Evolutionary conservation across 805 yeast species (phyloP).

Genomic region (Candida maltosa): DNA sequence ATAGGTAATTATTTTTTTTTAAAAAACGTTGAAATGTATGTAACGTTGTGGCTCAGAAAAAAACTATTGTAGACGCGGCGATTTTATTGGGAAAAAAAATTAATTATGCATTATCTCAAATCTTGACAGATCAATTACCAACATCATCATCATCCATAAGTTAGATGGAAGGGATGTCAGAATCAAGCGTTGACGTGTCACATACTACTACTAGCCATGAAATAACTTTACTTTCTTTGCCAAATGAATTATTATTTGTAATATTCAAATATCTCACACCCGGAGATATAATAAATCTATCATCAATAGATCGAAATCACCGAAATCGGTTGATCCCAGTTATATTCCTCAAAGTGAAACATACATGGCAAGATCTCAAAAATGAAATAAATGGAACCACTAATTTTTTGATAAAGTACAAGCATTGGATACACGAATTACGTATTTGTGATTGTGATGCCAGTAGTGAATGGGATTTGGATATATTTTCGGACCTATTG

Average conservation of each 20-base stretch:
- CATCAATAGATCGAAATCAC: slow-evolving; percentile 12
- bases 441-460: slow-evolving; percentile 28
- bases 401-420: slow-evolving; percentile 8
- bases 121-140: too few species aligned
- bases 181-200: too few species aligned
- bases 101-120: too few species aligned
- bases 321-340: slow-evolving; percentile 16
- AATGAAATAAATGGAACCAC: slow-evolving; percentile 3
- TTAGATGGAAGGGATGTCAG: too few species aligned
- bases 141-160: too few species aligned
- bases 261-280: slow-evolving; percentile 5
- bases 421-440: slow-evolving; percentile 17
- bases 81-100: too few species aligned
- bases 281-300: slow-evolving; percentile 12
- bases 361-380: slow-evolving; percentile 23
- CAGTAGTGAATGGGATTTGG: slow-evolving; percentile 36
- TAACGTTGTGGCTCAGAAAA: too few species aligned
- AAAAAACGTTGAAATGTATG: too few species aligned
- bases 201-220: too few species aligned
- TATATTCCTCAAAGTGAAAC: slow-evolving; percentile 19
- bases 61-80: too few species aligned
- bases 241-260: slow-evolving; percentile 6
- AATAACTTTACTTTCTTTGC: too few species aligned
- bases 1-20: too few species aligned
- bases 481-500: slow-evolving; percentile 20